Conservation (phyloP, 1,284 basidiomycete genomes). For the Microbotryum violaceum region DNA sequence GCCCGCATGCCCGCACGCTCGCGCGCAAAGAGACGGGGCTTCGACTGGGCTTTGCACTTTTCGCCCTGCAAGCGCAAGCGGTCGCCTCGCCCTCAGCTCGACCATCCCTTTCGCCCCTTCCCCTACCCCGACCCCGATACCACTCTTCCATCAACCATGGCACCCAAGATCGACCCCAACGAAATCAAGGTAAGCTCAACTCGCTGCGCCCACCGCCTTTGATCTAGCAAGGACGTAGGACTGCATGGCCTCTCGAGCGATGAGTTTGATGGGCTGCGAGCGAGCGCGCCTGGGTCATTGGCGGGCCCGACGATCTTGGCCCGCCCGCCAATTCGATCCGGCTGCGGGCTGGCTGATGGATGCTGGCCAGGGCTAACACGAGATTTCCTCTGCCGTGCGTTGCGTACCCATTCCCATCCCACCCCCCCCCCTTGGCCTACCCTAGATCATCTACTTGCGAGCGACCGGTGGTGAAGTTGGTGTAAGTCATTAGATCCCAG, state of each 20-base stretch:
- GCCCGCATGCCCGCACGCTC: too few relatives aligned
- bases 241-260: background rate
- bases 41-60: too few relatives aligned
- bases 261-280: background rate
- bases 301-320: background rate
- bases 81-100: too few relatives aligned
- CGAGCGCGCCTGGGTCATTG: too few relatives aligned
- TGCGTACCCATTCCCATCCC: conserved; percentile 37
- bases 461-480: conserved; percentile 99
- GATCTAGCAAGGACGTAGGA: too few relatives aligned
- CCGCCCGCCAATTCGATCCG: background rate
- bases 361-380: conserved; percentile 30
- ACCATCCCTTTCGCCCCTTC: too few relatives aligned
- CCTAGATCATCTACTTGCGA: conserved; percentile 89
- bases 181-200: conserved; percentile 61
- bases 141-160: background rate
- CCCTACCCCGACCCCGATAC: too few relatives aligned
- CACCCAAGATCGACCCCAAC: conserved; percentile 57
- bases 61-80: too few relatives aligned
- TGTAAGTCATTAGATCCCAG: conserved; percentile 31
- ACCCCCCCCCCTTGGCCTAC: conserved; percentile 39
- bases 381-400: background rate
- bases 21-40: too few relatives aligned
- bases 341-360: conserved; percentile 8
- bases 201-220: background rate